Evolutionary conservation across 176 grass and related monocot genomes (phyloP), one percentile per base, ranked within the genome.

Genomic region (Poa annua): DNA sequence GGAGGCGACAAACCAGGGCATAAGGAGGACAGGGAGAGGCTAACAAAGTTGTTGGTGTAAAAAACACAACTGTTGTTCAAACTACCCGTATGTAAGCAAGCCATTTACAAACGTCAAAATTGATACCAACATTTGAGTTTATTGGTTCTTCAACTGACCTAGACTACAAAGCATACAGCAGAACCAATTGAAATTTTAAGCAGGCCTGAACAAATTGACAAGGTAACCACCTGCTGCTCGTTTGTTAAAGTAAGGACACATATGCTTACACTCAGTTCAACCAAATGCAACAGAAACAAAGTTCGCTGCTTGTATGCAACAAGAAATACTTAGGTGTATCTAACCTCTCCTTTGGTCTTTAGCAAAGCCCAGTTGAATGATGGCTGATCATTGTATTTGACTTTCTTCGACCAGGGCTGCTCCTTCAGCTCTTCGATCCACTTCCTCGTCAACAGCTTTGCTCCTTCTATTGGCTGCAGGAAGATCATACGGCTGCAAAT

Each of bases 401-500:
- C 82, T 70, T 86, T 89, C 80, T 88, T 95, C 0, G 93, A 93
- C 96, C 96, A 98, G 0, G 96, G 96, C 77, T 98, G 96, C 38
- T 93, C 87, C 48, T 91, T 84, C 16, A 98, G 87, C 86, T 95
- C 96, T 61, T 93, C 79, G 17, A 95, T 95, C 96, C 96, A 98
- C 70, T 91, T 98, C 83, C 78, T 91, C 81, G 95, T 41, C 61
- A 98, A 57, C 32, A 85, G 14, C 77, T 98, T 95, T 6, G 92
- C 90, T 39, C 96, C 91, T 76, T 92, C 84, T 0, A 91, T 95
- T 2, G 96, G 90, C 32, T 83, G 87, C 35, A 98, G 91, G 82
- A 90, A 95, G 62, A 98, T 95, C 92, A 98, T 93, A 59, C 96
- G 95, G 80, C 96, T 98, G 82, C 91, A 98, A 76, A 98, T 98